Base-by-base conservation (phyloP, 768 basidiomycete species). In the Mycena maculata region DNA sequence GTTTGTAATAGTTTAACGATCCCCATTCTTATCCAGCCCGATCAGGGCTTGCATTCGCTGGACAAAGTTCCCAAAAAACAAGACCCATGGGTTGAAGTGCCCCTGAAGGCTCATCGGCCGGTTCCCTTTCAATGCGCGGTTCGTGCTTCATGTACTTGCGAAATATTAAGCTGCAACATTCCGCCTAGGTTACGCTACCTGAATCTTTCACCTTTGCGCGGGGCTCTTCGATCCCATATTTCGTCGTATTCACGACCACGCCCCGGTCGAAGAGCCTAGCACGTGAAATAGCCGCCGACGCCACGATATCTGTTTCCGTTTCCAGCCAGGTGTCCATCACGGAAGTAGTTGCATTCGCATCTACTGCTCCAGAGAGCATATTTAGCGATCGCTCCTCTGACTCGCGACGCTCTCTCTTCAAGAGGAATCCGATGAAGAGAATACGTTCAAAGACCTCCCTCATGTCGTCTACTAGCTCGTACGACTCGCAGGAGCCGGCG, bases 121-220 rank as follows among this genome's bases (percentile, higher is more conserved):
- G 74, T 85, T 42, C 84, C 84, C 0, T 82, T 83, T 67, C 76
- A 69, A 45, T 86, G 84, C 62, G 84, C 80, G 9, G 85, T 86
- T 50, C 74, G 84, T 75, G 3, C 31, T 38, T 39, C 55, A 31
- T 45, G 52, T 41, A 22, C 25, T 30, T n/a, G 47, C 13, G 10
- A 22, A 23, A 28, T 39, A 20, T n/a, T 16, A 67, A 25, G 18
- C 39, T 41, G 2, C 16, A 55, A 75, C 13, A 52, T 27, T 27
- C 44, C 11, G 9, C 27, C 15, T 49, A 83, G 85, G 75, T 86
- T 3, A 83, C 85, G 31, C 72, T 85, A 8, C 85, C 85, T 15
- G 76, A n/a, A 30, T 76, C 81, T 7, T 74, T 76, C 1, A 73
- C 75, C 4, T 85, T 84, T 72, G 74, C 80, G 49, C 84, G 85